A percentile compares a stretch with the other conserved stretches of the same genome.
These are phyloP conservation scores for Bipolaris sorokiniana DNA, from an alignment of 2,329 filamentous ascomycete genomes.

Conservation along the genomic window DNA sequence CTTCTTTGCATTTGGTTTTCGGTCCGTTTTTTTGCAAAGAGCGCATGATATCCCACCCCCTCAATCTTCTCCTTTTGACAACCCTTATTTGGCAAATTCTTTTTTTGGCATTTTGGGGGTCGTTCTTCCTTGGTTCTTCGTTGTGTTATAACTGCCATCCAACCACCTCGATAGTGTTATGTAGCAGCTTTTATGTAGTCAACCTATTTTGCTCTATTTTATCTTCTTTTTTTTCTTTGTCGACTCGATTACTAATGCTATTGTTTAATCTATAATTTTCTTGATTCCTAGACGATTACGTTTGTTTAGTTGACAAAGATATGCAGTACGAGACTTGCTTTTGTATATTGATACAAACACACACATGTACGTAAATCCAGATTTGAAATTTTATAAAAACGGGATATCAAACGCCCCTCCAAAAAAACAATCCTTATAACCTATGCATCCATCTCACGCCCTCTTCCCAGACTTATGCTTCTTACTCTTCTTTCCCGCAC, in stretches of 20 bases:
- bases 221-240: background rate
- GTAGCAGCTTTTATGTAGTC: too few relatives aligned
- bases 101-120: too few relatives aligned
- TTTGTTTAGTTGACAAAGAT: too few relatives aligned
- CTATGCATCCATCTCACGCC: slow-evolving; percentile 4
- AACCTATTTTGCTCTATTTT: too few relatives aligned
- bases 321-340: too few relatives aligned
- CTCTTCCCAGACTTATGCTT: slow-evolving; percentile 55
- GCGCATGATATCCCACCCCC: slow-evolving; percentile 14
- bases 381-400: background rate
- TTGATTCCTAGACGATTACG: too few relatives aligned
- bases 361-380: background rate
- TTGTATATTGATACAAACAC: background rate
- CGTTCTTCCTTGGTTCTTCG: background rate
- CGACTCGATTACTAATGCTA: too few relatives aligned
- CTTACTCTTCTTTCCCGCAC: slow-evolving; percentile 44
- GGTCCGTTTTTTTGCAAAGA: background rate
- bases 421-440: background rate
- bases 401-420: slow-evolving; percentile 1
- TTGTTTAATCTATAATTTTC: too few relatives aligned
- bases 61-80: background rate
- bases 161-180: too few relatives aligned
- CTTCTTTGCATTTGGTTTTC: too few relatives aligned
- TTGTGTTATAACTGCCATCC: background rate
- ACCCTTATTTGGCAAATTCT: background rate